Conservation (phyloP, 805 yeast genomes). For the Monosporozyma aerobia region DNA sequence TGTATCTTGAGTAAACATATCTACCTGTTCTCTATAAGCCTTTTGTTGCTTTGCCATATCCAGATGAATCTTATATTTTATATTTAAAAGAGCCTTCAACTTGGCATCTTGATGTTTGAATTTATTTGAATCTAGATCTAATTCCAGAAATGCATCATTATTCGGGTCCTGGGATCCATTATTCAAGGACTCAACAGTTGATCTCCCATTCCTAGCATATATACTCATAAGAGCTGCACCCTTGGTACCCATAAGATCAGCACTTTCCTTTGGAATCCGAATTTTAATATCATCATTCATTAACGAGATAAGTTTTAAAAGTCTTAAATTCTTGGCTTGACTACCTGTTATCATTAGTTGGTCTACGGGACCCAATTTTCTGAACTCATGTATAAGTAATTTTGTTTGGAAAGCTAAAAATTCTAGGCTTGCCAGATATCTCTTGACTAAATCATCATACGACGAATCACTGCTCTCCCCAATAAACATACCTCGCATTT, state of each 20-base stretch:
- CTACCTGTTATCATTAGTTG: conserved; percentile 40
- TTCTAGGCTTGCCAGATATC: conserved; percentile 41
- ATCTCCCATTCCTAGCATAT: conserved; percentile 3
- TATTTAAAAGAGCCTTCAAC: conserved; percentile 11
- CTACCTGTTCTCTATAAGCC: conserved; percentile 22
- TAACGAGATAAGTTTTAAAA: conserved; percentile 28
- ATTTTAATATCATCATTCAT: conserved; percentile 14
- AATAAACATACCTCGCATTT: conserved; percentile 40
- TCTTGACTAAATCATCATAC: conserved; percentile 29
- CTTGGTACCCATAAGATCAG: conserved; percentile 15
- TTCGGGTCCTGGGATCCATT: background rate
- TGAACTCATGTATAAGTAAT: conserved; percentile 32
- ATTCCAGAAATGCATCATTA: background rate
- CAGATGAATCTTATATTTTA: conserved; percentile 18
- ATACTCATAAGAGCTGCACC: conserved; percentile 18
- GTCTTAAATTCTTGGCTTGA: conserved; percentile 40
- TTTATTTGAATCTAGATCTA: background rate
- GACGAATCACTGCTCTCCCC: conserved; percentile 38
- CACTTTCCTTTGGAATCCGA: conserved; percentile 7
- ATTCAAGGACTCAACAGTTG: background rate
- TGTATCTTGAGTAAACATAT: conserved; percentile 1
- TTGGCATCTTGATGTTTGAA: background rate
- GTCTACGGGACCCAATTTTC: background rate
- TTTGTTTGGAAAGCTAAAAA: conserved; percentile 43
- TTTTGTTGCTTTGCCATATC: conserved; percentile 32